phyloP scores from a whole-genome alignment of 2,329 filamentous ascomycete species.

The Microcyclospora pomicola region DNA sequence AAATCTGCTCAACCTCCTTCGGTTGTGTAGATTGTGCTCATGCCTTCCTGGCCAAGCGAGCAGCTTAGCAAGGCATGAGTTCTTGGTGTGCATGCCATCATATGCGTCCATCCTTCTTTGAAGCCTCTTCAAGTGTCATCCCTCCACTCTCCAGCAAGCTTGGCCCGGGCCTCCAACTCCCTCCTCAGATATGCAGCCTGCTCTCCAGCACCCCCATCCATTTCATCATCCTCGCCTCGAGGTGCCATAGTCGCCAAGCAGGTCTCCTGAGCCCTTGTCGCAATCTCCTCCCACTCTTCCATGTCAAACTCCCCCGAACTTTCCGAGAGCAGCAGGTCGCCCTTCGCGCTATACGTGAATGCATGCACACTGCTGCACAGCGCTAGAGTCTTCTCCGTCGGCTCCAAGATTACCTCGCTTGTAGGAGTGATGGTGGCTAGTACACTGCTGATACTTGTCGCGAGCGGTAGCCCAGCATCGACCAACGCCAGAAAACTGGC shows the following conservation, averaged over 20 bases:
- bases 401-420: constrained; percentile 45
- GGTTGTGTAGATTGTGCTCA: too few species aligned
- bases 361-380: constrained; percentile 61
- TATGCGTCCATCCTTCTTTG: too few species aligned
- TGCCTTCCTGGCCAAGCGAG: too few species aligned
- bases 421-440: constrained; percentile 43
- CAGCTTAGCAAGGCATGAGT: too few species aligned
- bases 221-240: constrained; percentile 23
- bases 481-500: constrained; percentile 65
- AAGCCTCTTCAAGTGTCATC: constrained; percentile 19
- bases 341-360: constrained; percentile 64
- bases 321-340: constrained; percentile 62
- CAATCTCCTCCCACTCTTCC: constrained; percentile 60
- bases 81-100: too few species aligned
- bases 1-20: too few species aligned
- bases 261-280: constrained; percentile 48
- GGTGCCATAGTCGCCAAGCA: constrained; percentile 41
- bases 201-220: constrained; percentile 24
- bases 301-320: constrained; percentile 69
- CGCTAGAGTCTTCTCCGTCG: constrained; percentile 48
- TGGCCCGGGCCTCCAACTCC: constrained; percentile 27
- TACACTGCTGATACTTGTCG: constrained; percentile 53
- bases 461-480: constrained; percentile 69
- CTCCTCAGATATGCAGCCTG: constrained; percentile 27
- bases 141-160: constrained; percentile 28